These are phyloP conservation scores for Ophiocordyceps camponoti-leonardi DNA, from an alignment of 2,329 filamentous ascomycete genomes.

Conservation along the genomic window DNA sequence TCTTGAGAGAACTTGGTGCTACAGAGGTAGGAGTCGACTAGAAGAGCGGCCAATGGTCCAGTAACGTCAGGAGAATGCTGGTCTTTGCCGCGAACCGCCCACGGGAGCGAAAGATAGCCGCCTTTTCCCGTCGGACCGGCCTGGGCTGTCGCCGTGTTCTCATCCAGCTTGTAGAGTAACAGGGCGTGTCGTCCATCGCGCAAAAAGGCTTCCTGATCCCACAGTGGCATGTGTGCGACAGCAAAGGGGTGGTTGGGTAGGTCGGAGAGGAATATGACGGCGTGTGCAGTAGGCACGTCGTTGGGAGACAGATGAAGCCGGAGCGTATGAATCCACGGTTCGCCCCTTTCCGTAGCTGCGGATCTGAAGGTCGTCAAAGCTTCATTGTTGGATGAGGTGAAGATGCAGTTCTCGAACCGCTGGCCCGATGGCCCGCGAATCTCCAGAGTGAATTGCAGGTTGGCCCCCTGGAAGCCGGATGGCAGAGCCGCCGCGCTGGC, in stretches of 20 bases:
- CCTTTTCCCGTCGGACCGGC: slow-evolving; percentile 52
- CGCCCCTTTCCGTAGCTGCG: slow-evolving; percentile 58
- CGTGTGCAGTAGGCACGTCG: slow-evolving; percentile 67
- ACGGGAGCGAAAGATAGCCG: slow-evolving; percentile 73
- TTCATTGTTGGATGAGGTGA: slow-evolving; percentile 63
- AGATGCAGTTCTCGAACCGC: slow-evolving; percentile 76
- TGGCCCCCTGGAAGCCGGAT: slow-evolving; percentile 44
- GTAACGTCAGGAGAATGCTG: slow-evolving; percentile 58
- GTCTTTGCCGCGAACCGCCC: slow-evolving; percentile 51
- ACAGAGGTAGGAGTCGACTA: slow-evolving; percentile 72
- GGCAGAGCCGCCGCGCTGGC: slow-evolving; percentile 63
- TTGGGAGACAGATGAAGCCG: slow-evolving; percentile 62
- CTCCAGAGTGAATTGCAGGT: slow-evolving; percentile 78
- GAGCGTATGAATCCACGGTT: slow-evolving; percentile 77
- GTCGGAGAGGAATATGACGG: slow-evolving; percentile 82
- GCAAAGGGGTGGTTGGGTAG: slow-evolving; percentile 79
- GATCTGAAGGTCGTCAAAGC: slow-evolving; percentile 79
- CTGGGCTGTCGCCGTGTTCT: slow-evolving; percentile 57
- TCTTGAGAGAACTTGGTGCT: slow-evolving; percentile 94
- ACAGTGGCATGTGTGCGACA: slow-evolving; percentile 80
- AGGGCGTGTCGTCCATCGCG: slow-evolving; percentile 69
- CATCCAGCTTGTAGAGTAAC: slow-evolving; percentile 80
- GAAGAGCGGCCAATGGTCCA: slow-evolving; percentile 63
- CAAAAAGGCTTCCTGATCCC: slow-evolving; percentile 82
- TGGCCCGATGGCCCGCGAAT: slow-evolving; percentile 65